Conservation (phyloP, 129 eudicot species). For the Escallonia rubra region DNA sequence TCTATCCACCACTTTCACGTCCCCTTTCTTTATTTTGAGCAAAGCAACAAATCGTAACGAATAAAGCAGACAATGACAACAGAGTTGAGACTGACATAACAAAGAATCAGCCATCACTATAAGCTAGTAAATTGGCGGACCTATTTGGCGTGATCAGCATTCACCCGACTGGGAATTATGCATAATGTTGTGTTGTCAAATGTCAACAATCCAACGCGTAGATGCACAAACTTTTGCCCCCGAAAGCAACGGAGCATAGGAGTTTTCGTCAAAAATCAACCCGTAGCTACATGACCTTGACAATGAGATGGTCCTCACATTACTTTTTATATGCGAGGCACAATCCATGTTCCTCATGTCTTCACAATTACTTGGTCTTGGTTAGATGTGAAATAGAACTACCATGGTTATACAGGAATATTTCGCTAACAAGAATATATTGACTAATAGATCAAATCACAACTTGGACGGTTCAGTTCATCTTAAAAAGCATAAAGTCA, state of each 20-base stretch:
- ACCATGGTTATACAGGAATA: background rate
- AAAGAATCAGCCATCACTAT: slow-evolving; percentile 25
- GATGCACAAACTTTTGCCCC: slow-evolving; percentile 18
- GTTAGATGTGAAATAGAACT: background rate
- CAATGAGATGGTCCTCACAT: slow-evolving; percentile 24
- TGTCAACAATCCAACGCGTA: slow-evolving; percentile 25
- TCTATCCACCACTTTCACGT: background rate
- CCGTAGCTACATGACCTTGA: slow-evolving; percentile 20
- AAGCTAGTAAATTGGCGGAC: slow-evolving; percentile 3
- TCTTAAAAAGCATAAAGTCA: background rate
- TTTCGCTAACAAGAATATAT: background rate
- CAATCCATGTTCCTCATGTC: background rate
- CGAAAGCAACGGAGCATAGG: slow-evolving; percentile 16
- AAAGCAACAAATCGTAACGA: slow-evolving; percentile 9
- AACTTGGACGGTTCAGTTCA: slow-evolving; percentile 1
- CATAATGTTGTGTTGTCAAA: slow-evolving; percentile 2
- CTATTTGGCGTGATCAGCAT: slow-evolving; percentile 10
- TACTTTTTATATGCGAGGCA: background rate
- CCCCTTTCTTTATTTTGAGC: background rate
- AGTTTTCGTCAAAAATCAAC: slow-evolving; percentile 23
- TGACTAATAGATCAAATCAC: background rate
- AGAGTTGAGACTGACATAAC: slow-evolving; percentile 23
- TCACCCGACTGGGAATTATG: slow-evolving; percentile 3
- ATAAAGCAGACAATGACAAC: slow-evolving; percentile 11
- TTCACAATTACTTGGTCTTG: background rate